Percentiles rank a stretch among this genome's conserved stretches.
Evolutionary conservation across 495 filamentous ascomycete species (phyloP).

Genomic region (Darksidea phi): DNA sequence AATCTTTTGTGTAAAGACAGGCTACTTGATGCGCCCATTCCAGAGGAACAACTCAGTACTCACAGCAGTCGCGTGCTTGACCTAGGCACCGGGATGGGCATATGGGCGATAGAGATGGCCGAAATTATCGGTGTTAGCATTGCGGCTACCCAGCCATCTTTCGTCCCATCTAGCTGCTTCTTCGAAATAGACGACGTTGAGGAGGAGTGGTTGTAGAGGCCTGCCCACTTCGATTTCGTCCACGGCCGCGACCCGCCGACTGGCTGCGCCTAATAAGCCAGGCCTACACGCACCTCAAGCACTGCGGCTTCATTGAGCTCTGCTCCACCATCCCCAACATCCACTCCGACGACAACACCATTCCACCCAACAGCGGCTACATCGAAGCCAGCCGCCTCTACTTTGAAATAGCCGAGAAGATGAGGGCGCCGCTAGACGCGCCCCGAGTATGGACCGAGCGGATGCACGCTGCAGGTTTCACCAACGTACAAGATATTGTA

Average conservation of each 20-base stretch:
- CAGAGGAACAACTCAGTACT: not conserved
- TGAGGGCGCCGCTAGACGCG: too few relatives aligned
- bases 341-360: too few relatives aligned
- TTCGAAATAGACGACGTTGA: constrained; percentile 30
- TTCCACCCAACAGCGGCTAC: too few relatives aligned
- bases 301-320: constrained; percentile 25
- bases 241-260: constrained; percentile 22
- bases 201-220: constrained; percentile 20
- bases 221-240: constrained; percentile 26
- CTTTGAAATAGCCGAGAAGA: too few relatives aligned
- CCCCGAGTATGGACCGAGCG: too few relatives aligned
- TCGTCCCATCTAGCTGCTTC: constrained; percentile 25
- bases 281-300: constrained; percentile 16
- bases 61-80: constrained; percentile 15
- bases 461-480: too few relatives aligned
- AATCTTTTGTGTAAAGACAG: constrained; percentile 52
- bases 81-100: constrained; percentile 30
- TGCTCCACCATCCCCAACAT: too few relatives aligned
- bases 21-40: constrained; percentile 54
- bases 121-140: constrained; percentile 26
- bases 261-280: constrained; percentile 8
- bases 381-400: too few relatives aligned
- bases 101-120: constrained; percentile 32
- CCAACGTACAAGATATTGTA: too few relatives aligned
- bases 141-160: constrained; percentile 27